phyloP scores from a whole-genome alignment of 2,329 filamentous ascomycete species.

The Escovopsis sp. region DNA sequence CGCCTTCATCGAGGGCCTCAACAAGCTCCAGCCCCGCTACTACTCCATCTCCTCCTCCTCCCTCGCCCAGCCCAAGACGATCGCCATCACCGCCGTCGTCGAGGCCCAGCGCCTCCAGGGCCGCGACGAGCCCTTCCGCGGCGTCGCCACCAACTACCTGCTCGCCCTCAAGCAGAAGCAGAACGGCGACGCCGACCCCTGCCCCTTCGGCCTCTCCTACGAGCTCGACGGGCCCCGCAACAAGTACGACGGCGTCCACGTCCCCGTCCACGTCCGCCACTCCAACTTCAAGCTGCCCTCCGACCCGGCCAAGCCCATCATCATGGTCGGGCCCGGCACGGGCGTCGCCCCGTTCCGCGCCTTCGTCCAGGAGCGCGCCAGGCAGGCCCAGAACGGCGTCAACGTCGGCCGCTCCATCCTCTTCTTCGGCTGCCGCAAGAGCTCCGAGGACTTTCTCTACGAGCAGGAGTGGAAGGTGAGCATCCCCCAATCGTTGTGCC shows the following conservation, averaged over 20 bases:
- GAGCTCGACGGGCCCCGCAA: constrained; percentile 78
- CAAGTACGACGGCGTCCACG: constrained; percentile 91
- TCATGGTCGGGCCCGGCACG: constrained; percentile 92
- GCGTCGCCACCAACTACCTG: constrained; percentile 94
- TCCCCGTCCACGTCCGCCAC: constrained; percentile 90
- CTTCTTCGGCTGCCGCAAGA: constrained; percentile 89
- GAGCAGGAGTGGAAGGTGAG: constrained; percentile 81
- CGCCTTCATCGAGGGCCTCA: constrained; percentile 80
- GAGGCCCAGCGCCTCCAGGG: constrained; percentile 69
- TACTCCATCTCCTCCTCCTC: constrained; percentile 99
- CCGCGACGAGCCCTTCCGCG: constrained; percentile 67
- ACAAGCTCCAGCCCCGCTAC: constrained; percentile 93
- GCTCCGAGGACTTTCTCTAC: constrained; percentile 85
- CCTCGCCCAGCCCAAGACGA: constrained; percentile 81
- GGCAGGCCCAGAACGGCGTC: constrained; percentile 63
- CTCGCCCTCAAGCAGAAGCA: constrained; percentile 93
- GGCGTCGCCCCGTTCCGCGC: constrained; percentile 93
- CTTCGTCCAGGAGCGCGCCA: constrained; percentile 86
- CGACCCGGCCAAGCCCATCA: constrained; percentile 82
- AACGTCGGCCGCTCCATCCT: constrained; percentile 75
- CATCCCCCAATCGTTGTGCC: no score
- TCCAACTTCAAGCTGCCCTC: constrained; percentile 99
- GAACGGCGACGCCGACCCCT: constrained; percentile 68
- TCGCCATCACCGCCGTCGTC: constrained; percentile 89
- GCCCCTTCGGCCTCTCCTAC: constrained; percentile 74